phyloP scores from a whole-genome alignment of 179 eudicot genomes.

The Corrigiola litoralis region DNA sequence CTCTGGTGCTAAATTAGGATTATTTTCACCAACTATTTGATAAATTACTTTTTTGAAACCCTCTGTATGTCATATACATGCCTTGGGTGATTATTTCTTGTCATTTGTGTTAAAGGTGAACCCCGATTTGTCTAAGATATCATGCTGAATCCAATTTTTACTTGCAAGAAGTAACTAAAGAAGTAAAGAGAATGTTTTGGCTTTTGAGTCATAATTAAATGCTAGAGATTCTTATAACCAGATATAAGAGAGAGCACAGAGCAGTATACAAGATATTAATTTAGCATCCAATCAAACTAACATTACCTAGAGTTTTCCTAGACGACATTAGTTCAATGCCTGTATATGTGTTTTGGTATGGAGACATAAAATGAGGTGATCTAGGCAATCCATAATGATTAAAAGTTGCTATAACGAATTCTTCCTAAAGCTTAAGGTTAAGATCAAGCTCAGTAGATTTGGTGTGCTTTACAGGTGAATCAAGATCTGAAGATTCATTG shows the following conservation, averaged over 20 bases:
- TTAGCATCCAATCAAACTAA: not conserved
- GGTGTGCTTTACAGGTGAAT: not conserved
- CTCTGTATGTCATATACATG: too few relatives aligned
- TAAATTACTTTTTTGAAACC: too few relatives aligned
- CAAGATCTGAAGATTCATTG: not conserved
- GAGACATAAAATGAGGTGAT: not conserved
- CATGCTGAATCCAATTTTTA: too few relatives aligned
- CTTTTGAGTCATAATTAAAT: not conserved
- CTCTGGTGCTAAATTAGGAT: too few relatives aligned
- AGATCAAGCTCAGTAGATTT: slow-evolving; percentile 24
- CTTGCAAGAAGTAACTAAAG: too few relatives aligned
- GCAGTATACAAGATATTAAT: not conserved
- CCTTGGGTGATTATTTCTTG: too few relatives aligned
- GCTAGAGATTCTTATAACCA: not conserved
- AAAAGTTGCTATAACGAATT: not conserved
- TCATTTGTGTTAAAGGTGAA: too few relatives aligned
- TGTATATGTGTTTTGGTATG: not conserved
- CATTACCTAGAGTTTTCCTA: not conserved
- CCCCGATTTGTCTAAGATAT: too few relatives aligned
- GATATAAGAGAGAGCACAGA: not conserved
- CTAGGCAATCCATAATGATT: not conserved
- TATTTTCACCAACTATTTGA: too few relatives aligned
- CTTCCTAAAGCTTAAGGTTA: slow-evolving; percentile 28
- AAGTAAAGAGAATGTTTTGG: not conserved
- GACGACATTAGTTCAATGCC: not conserved